Percentiles rank a stretch among this genome's conserved stretches.
These are phyloP conservation scores for Puccinia novopanici DNA, from an alignment of 1,284 basidiomycete species.

Conservation along the genomic window DNA sequence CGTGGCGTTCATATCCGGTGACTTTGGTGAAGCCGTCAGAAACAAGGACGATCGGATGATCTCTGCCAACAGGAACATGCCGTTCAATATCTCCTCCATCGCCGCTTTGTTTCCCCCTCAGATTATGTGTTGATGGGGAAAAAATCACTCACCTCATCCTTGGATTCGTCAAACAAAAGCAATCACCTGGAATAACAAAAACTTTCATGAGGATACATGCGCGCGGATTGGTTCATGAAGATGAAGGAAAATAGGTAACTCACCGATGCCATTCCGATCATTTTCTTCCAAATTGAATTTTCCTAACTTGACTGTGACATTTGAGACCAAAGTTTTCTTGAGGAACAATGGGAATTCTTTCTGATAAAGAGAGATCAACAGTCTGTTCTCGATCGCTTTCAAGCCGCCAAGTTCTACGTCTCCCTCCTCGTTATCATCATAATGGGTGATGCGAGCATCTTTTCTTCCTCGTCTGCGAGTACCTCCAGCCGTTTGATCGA, in stretches of 20 bases:
- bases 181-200: slow-evolving; percentile 47
- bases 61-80: slow-evolving; percentile 33
- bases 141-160: neutral
- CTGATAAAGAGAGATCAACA: slow-evolving; percentile 53
- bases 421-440: neutral
- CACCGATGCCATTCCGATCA: slow-evolving; percentile 42
- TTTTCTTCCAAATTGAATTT: slow-evolving; percentile 47
- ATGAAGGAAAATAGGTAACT: neutral
- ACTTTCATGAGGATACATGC: neutral
- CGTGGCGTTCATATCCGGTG: slow-evolving; percentile 54
- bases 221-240: slow-evolving; percentile 29
- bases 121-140: neutral
- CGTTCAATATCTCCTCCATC: neutral
- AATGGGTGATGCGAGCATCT: neutral
- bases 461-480: neutral
- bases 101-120: neutral
- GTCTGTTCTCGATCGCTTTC: slow-evolving; percentile 49
- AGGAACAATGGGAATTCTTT: slow-evolving; percentile 54
- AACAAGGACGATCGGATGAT: slow-evolving; percentile 57
- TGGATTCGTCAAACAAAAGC: slow-evolving; percentile 21
- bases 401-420: neutral
- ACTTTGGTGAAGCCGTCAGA: slow-evolving; percentile 54
- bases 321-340: slow-evolving; percentile 53
- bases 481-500: neutral
- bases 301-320: slow-evolving; percentile 53